Percentiles rank a stretch among this genome's conserved stretches.
phyloP scores from a whole-genome alignment of 139 green algal species.

The Asterochloris erici region DNA sequence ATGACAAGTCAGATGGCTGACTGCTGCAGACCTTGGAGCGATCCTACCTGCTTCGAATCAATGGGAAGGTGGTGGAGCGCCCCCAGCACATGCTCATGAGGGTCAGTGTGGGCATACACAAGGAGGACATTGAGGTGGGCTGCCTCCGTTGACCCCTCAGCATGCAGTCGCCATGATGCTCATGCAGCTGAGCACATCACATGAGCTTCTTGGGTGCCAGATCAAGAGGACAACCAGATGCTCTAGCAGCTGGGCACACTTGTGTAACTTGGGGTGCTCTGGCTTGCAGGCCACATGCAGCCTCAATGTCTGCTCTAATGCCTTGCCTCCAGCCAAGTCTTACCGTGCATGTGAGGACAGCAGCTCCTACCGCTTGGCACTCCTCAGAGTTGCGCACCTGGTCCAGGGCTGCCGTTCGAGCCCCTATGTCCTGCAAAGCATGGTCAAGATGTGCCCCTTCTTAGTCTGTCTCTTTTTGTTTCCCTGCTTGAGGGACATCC shows the following conservation, averaged over 20 bases:
- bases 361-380: no score
- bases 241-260: slow-evolving; percentile 5
- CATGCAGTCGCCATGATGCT: background rate
- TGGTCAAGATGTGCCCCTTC: background rate
- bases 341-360: no score
- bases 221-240: background rate
- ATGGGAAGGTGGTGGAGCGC: slow-evolving; percentile 94
- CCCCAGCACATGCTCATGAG: slow-evolving; percentile 99
- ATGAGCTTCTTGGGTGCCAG: background rate
- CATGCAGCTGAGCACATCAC: background rate
- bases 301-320: no score
- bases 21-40: slow-evolving; percentile 89
- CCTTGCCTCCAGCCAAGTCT: no score
- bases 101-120: slow-evolving; percentile 94
- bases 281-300: no score
- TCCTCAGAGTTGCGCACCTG: no score
- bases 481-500: no score
- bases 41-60: slow-evolving; percentile 97
- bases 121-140: slow-evolving; percentile 61
- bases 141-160: background rate
- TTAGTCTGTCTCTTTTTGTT: background rate
- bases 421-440: no score
- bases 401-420: no score
- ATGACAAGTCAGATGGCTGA: no score
- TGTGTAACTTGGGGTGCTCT: no score